These are phyloP conservation scores for Glarea lozoyensis DNA, from an alignment of 495 filamentous ascomycete genomes.

Conservation along the genomic window DNA sequence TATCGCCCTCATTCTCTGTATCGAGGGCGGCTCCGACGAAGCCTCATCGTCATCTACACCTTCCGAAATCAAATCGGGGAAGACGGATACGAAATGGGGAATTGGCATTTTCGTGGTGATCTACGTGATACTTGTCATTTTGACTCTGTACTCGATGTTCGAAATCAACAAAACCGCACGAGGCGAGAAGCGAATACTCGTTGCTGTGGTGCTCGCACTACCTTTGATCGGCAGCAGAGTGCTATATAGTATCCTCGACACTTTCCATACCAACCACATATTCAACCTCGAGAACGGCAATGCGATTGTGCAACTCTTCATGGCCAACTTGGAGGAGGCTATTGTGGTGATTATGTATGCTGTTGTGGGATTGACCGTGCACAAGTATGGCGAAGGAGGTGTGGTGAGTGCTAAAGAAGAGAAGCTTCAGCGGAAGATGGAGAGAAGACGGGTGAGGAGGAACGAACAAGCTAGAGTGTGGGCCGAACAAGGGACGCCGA, in stretches of 20 bases:
- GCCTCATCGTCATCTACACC: neutral
- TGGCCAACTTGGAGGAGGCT: constrained; percentile 30
- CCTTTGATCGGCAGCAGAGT: neutral
- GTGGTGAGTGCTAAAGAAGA: neutral
- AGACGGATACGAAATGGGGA: constrained; percentile 6
- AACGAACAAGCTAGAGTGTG: no score
- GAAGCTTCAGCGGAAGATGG: neutral
- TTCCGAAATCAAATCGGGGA: constrained; percentile 1
- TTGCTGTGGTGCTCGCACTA: neutral
- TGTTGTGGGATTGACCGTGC: neutral
- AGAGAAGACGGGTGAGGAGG: no score
- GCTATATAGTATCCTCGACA: neutral
- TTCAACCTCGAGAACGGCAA: constrained; percentile 25
- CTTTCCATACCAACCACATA: constrained; percentile 13
- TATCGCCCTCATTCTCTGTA: constrained; percentile 13
- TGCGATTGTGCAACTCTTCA: constrained; percentile 24
- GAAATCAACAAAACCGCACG: constrained; percentile 1
- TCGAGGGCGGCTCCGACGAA: constrained; percentile 11
- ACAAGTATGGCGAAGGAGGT: neutral
- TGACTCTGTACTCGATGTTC: neutral
- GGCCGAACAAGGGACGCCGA: no score
- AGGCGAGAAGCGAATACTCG: neutral
- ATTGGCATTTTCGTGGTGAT: constrained; percentile 8
- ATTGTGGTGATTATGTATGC: constrained; percentile 23
- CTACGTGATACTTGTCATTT: neutral